These are phyloP conservation scores for Taxillus chinensis DNA, from an alignment of 164 flowering plant genomes.

Conservation along the genomic window DNA sequence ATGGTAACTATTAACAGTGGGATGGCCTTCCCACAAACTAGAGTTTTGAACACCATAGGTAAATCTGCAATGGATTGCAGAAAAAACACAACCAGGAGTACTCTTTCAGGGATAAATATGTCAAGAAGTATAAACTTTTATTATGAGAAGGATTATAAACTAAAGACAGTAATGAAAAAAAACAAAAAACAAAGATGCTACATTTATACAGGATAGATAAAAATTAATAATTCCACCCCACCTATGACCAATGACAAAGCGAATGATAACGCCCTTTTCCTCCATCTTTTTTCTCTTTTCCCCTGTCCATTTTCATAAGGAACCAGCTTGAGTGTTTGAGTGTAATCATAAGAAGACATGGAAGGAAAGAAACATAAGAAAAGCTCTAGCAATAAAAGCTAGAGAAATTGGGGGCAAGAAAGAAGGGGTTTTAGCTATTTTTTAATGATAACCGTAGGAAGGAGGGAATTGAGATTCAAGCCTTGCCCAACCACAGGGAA, in stretches of 20 bases:
- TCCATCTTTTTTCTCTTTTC: constrained; percentile 46
- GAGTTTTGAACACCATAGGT: too few relatives aligned
- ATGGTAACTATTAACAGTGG: too few relatives aligned
- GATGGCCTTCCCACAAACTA: too few relatives aligned
- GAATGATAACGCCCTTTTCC: constrained; percentile 55
- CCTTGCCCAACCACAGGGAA: too few relatives aligned
- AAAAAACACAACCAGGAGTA: too few relatives aligned
- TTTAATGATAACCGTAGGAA: not conserved
- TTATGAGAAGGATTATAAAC: too few relatives aligned
- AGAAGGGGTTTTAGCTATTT: not conserved
- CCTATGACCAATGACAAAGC: constrained; percentile 67
- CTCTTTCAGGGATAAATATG: too few relatives aligned
- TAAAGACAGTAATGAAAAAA: too few relatives aligned
- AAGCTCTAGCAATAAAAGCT: not conserved
- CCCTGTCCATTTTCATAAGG: constrained; percentile 20
- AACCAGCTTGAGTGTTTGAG: not conserved
- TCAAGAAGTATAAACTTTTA: too few relatives aligned
- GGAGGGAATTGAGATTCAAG: not conserved
- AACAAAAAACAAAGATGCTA: too few relatives aligned
- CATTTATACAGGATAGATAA: too few relatives aligned
- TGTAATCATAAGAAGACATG: not conserved
- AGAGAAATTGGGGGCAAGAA: not conserved
- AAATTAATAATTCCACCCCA: constrained; percentile 5
- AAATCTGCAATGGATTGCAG: too few relatives aligned
- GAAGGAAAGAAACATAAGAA: not conserved